These are phyloP conservation scores for Perkinsus olseni DNA, from an alignment of 169 alveolate genomes.

Conservation along the genomic window DNA sequence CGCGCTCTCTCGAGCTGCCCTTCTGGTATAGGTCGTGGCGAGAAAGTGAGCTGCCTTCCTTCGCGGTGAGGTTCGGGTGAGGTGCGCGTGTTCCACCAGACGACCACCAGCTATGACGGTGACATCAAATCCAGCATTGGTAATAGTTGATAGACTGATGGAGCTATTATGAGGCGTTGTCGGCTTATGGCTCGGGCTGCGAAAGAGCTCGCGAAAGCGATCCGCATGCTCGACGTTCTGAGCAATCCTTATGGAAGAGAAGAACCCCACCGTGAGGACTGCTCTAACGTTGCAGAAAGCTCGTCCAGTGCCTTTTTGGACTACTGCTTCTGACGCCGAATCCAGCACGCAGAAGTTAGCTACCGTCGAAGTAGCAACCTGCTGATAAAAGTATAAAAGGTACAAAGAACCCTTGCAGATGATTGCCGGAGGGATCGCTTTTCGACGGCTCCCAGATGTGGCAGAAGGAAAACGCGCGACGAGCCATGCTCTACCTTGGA, in stretches of 20 bases:
- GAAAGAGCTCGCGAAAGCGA: conserved; percentile 14
- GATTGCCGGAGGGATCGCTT: no score
- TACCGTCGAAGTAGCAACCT: conserved; percentile 75
- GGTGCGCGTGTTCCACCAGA: conserved; percentile 50
- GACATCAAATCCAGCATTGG: conserved; percentile 41
- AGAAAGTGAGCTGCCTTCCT: conserved; percentile 19
- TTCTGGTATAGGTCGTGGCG: conserved; percentile 4
- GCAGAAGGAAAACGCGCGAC: background rate
- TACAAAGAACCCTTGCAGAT: no score
- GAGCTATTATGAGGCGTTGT: conserved; percentile 57
- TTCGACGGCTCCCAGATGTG: no score
- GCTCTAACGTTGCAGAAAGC: conserved; percentile 13
- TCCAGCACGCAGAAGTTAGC: conserved; percentile 76
- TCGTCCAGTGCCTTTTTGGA: conserved; percentile 35
- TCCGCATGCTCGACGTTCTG: no score
- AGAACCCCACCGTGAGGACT: background rate
- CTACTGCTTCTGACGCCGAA: conserved; percentile 30
- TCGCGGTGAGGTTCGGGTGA: conserved; percentile 28
- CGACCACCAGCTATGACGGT: conserved; percentile 49
- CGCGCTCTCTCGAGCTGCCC: background rate
- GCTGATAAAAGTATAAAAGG: background rate
- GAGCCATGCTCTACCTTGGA: conserved; percentile 9
- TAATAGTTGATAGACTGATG: conserved; percentile 70
- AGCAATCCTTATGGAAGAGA: background rate
- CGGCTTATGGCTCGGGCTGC: background rate